Evolutionary conservation across 225 moss, liverwort and hornwort genomes (phyloP), one percentile per base, ranked within the genome.

Genomic region (Pseudisothecium myosuroides): DNA sequence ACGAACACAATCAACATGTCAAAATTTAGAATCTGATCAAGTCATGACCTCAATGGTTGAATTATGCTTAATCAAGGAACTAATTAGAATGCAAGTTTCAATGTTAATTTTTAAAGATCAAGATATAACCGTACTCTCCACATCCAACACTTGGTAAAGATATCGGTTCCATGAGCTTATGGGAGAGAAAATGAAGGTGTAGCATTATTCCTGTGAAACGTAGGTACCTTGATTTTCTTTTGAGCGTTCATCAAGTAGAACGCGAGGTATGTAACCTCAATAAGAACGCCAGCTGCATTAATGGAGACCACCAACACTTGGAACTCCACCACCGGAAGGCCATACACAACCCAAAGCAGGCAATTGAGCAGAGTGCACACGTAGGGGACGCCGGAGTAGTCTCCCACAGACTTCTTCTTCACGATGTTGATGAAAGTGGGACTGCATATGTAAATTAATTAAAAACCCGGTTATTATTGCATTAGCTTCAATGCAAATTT

Each of bases 291-390:
- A 45, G 92, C 91, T 28, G 90, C 94, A 61, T 95, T 95, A 62
- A 95, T 94, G 82, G 92, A 88, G 69, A 95, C 94, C 39, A 95
- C 92, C 90, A 95, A 54, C 26, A 95, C 87, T 87, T 95, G 93
- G 69, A 91, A 92, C 85, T 93, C 17, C 88, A 95, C 95, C 74
- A 93, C 88, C 18, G 95, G 95, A 76, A 94, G 92, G 65, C 95
- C 95, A 86, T 95, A 95, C 17, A 95, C 82, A 7, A 93, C 92
- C 95, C 95, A 95, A 26, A 95, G 80, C 79, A 94, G n/a, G 89
- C 95, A 95, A 93, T 95, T 95, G 88, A 95, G 94, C 39, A 95
- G 94, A 28, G 95, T 95, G 93, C 92, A 93, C 36, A 95, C 93
- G 81, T 94, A 95, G 32, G 93, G 93, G 71, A 95, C 85, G 82